phyloP scores from a whole-genome alignment of 495 filamentous ascomycete genomes.

The Neurospora sublineolata region DNA sequence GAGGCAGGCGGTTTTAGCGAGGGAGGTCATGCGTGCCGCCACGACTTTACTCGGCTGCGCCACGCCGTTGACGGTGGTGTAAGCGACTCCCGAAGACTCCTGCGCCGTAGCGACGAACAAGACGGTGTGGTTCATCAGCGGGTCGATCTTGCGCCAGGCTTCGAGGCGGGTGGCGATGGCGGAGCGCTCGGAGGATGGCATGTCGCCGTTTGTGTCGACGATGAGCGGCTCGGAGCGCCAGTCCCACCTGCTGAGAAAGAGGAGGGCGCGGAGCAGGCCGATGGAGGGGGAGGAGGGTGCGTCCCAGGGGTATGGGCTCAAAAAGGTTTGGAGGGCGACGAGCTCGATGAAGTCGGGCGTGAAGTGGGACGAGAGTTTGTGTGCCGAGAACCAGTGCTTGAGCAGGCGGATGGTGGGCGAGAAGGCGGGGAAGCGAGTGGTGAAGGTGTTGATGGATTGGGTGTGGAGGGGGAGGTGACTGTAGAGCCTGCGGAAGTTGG shows the following conservation, averaged over 20 bases:
- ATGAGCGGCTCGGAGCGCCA: constrained; percentile 77
- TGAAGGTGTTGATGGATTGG: constrained; percentile 64
- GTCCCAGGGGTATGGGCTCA: constrained; percentile 74
- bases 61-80: constrained; percentile 50
- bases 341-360: constrained; percentile 75
- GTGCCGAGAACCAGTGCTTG: constrained; percentile 78
- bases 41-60: constrained; percentile 61
- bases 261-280: constrained; percentile 69
- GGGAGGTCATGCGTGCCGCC: constrained; percentile 66
- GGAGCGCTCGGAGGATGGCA: constrained; percentile 43
- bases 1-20: constrained; percentile 62
- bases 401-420: constrained; percentile 78
- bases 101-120: constrained; percentile 75
- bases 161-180: constrained; percentile 59
- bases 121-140: constrained; percentile 69
- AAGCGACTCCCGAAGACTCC: constrained; percentile 65
- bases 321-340: constrained; percentile 58
- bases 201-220: constrained; percentile 53
- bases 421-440: constrained; percentile 68
- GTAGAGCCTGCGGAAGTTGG: constrained; percentile 58
- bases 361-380: constrained; percentile 67
- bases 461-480: constrained; percentile 65
- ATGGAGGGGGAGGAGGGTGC: constrained; percentile 66
- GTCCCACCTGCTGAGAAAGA: constrained; percentile 75
- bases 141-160: constrained; percentile 76